These are phyloP conservation scores for Psilocybe cyanescens DNA, from an alignment of 768 basidiomycete genomes.

Conservation along the genomic window DNA sequence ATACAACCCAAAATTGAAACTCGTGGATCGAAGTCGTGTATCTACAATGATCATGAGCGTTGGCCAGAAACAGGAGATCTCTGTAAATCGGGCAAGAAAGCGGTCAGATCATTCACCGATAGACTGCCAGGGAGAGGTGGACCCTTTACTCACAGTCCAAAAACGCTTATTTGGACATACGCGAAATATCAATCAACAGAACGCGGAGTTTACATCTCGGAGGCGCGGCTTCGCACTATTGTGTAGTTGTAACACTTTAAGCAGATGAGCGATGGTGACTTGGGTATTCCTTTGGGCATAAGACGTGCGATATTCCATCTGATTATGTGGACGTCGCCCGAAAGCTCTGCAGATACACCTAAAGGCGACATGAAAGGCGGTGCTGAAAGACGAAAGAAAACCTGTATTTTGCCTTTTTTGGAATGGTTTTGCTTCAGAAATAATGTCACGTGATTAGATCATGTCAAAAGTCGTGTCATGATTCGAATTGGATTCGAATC, in stretches of 20 bases:
- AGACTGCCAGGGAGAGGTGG: conserved; percentile 12
- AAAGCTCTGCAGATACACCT: conserved; percentile 9
- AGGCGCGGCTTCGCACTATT: conserved; percentile 9
- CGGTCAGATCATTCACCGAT: conserved; percentile 29
- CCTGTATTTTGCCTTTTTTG: background rate
- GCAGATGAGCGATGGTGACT: conserved; percentile 13
- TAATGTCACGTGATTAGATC: background rate
- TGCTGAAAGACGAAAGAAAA: background rate
- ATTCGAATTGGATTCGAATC: too few species aligned
- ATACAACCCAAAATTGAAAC: conserved; percentile 20
- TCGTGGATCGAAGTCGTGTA: conserved; percentile 19
- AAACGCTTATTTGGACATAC: conserved; percentile 19
- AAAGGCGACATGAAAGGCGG: background rate
- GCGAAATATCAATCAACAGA: conserved; percentile 18
- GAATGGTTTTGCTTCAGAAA: background rate
- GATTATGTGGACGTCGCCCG: conserved; percentile 1
- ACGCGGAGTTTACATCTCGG: conserved; percentile 24
- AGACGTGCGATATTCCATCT: conserved; percentile 8
- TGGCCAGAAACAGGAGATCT: conserved; percentile 30
- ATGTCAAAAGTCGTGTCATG: background rate
- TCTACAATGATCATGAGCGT: conserved; percentile 29
- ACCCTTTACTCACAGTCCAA: conserved; percentile 21
- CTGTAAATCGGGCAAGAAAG: conserved; percentile 20
- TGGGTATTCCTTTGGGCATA: conserved; percentile 13
- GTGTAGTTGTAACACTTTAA: background rate